Evolutionary conservation across 2,329 filamentous ascomycete species (phyloP).

Genomic region (Fusarium graminum): DNA sequence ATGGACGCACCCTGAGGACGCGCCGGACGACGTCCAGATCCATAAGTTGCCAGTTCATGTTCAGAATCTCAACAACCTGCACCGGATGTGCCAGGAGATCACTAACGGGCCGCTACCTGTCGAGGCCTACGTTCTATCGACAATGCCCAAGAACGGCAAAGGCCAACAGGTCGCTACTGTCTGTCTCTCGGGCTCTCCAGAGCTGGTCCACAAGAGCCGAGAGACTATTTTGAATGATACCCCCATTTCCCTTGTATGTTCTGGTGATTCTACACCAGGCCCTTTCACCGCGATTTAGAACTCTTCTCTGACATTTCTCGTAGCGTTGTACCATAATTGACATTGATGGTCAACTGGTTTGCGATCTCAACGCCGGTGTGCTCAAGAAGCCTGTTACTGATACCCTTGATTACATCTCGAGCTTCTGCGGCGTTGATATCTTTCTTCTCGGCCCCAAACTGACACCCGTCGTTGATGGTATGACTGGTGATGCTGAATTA

Average conservation of each 20-base stretch:
- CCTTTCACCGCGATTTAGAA: neutral
- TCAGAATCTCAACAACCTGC: slow-evolving; percentile 84
- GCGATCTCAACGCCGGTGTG: slow-evolving; percentile 75
- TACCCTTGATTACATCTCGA: slow-evolving; percentile 87
- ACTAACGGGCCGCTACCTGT: slow-evolving; percentile 77
- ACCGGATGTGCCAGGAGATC: slow-evolving; percentile 84
- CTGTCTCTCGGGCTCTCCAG: slow-evolving; percentile 87
- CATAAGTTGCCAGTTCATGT: slow-evolving; percentile 93
- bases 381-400: slow-evolving; percentile 82
- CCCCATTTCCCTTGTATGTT: slow-evolving; percentile 88
- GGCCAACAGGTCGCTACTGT: slow-evolving; percentile 84
- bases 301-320: slow-evolving; percentile 25
- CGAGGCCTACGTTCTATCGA: slow-evolving; percentile 86
- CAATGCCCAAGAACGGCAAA: slow-evolving; percentile 79
- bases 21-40: slow-evolving; percentile 84
- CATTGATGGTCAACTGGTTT: slow-evolving; percentile 90
- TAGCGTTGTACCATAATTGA: slow-evolving; percentile 95
- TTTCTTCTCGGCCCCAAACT: slow-evolving; percentile 94
- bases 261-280: slow-evolving; percentile 6
- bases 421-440: slow-evolving; percentile 93
- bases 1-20: slow-evolving; percentile 93
- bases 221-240: slow-evolving; percentile 92
- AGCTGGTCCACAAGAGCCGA: slow-evolving; percentile 89
- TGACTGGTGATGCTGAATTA: slow-evolving; percentile 83
- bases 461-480: slow-evolving; percentile 78